Conservation (phyloP, 257 asterid genomes). For the Rhazya stricta region DNA sequence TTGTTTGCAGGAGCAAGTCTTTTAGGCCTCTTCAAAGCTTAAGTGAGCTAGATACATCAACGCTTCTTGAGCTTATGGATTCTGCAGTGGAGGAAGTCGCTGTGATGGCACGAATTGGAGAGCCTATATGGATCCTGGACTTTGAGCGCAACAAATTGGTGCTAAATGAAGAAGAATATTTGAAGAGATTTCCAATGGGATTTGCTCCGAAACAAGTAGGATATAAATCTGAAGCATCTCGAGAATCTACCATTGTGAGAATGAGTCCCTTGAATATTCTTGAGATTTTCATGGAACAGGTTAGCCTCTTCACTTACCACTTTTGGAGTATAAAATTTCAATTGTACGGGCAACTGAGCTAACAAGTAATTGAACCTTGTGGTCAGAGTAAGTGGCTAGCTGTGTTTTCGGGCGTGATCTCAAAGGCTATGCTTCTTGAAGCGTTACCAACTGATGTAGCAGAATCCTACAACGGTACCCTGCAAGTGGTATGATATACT, state of each 20-base stretch:
- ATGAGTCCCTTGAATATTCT: constrained; percentile 48
- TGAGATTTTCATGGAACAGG: constrained; percentile 58
- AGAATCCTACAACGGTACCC: background rate
- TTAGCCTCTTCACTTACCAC: background rate
- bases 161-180: constrained; percentile 44
- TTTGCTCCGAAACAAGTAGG: constrained; percentile 47
- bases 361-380: background rate
- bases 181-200: constrained; percentile 34
- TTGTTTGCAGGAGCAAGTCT: background rate
- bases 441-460: background rate
- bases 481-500: background rate
- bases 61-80: background rate
- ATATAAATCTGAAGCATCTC: constrained; percentile 45
- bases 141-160: background rate
- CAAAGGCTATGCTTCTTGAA: background rate
- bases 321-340: background rate
- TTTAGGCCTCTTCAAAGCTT: background rate
- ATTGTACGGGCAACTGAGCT: background rate
- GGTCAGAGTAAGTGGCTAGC: background rate
- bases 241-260: constrained; percentile 43
- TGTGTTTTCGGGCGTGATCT: background rate
- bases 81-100: background rate
- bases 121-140: background rate
- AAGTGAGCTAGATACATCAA: background rate
- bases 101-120: background rate